Percentiles rank a stretch among this genome's conserved stretches.
phyloP scores from a whole-genome alignment of 768 basidiomycete species.

The Asterophora lycoperdoides region DNA sequence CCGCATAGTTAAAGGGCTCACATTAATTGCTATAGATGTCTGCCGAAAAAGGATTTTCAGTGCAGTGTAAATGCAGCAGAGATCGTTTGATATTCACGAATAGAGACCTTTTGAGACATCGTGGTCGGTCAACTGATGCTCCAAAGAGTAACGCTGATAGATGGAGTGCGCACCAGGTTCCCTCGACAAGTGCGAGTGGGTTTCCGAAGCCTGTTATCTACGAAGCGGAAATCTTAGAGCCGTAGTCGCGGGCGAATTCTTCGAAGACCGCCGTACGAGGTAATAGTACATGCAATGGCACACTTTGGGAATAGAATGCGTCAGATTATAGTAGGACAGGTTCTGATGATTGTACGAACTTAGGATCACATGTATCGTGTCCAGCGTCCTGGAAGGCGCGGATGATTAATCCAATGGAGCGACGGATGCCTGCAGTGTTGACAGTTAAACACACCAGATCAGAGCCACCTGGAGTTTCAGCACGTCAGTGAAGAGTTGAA shows the following conservation, averaged over 20 bases:
- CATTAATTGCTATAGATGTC: conserved; percentile 37
- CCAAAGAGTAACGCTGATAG: not conserved
- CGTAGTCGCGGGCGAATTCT: not conserved
- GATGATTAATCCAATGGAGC: not conserved
- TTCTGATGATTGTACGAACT: conserved; percentile 24
- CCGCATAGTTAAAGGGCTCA: conserved; percentile 13
- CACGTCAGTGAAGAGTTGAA: not conserved
- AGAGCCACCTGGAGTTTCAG: conserved; percentile 24
- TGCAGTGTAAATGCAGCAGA: not conserved
- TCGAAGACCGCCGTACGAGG: conserved; percentile 27
- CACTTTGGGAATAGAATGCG: conserved; percentile 24
- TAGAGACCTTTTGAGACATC: conserved; percentile 26
- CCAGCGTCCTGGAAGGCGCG: conserved; percentile 30
- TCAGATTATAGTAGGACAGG: not conserved
- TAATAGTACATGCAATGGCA: conserved; percentile 40
- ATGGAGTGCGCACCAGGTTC: conserved; percentile 34
- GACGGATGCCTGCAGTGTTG: not conserved
- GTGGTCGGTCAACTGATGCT: not conserved
- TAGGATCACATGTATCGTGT: conserved; percentile 37
- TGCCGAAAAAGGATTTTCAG: conserved; percentile 13
- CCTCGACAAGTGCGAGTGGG: conserved; percentile 23
- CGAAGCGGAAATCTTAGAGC: not conserved
- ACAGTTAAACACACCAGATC: conserved; percentile 27
- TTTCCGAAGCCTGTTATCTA: conserved; percentile 39
- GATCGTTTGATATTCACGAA: conserved; percentile 24